A percentile compares a stretch with the other conserved stretches of the same genome.
These are phyloP conservation scores for Amanita rimosa DNA, from an alignment of 768 basidiomycete genomes.

Conservation along the genomic window DNA sequence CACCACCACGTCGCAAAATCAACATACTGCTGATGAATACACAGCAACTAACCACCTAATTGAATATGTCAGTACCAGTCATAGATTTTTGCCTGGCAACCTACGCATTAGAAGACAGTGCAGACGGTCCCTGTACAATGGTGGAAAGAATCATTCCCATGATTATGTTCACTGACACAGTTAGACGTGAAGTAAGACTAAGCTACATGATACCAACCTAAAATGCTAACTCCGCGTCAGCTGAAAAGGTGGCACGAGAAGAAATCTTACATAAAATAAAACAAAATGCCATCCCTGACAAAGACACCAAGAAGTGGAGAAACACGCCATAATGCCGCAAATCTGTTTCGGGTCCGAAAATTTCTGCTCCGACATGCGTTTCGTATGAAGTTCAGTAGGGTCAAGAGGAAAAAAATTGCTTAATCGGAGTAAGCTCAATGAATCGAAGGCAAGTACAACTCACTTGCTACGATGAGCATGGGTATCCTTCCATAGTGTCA, in stretches of 20 bases:
- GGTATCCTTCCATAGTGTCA: not conserved
- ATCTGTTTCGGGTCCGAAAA: not conserved
- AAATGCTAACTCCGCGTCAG: not conserved
- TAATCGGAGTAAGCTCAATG: not conserved
- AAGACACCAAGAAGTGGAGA: not conserved
- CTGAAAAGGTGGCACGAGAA: too few relatives aligned
- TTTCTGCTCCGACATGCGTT: not conserved
- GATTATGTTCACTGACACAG: not conserved
- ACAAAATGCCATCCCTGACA: conserved; percentile 1
- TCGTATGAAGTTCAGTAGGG: not conserved
- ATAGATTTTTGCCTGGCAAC: not conserved
- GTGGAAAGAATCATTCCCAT: not conserved
- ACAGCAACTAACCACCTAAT: conserved; percentile 2
- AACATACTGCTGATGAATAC: conserved; percentile 3
- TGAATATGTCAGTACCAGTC: not conserved
- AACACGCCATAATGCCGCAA: not conserved
- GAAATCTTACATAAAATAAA: not conserved
- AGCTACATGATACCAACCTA: not conserved
- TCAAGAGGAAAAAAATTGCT: conserved; percentile 2
- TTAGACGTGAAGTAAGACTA: not conserved
- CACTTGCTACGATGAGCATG: not conserved
- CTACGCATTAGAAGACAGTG: not conserved
- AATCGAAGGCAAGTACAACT: not conserved
- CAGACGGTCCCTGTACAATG: not conserved
- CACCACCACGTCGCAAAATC: too few relatives aligned